Evolutionary conservation across 768 basidiomycete genomes (phyloP), one percentile per base, ranked within the genome.

Genomic region (Russula virescens): DNA sequence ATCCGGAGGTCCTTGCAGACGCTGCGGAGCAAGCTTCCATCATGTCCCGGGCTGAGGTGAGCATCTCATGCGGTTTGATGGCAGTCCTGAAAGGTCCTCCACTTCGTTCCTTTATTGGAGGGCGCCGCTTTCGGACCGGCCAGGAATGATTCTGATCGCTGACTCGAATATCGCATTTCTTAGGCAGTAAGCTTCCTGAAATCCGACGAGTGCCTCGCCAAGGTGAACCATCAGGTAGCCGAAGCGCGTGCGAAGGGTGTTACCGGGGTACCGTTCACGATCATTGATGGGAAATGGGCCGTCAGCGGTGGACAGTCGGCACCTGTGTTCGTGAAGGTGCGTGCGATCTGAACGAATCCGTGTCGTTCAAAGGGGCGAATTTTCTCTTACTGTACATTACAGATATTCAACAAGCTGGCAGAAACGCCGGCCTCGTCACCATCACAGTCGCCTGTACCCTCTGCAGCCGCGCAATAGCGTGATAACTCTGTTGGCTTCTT

Each of bases 251-350:
- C 76, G 46, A 81, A 84, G 60, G 89, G 89, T 19, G 82, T 93
- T 55, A 84, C 82, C 6, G 89, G 90, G 43, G 88, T 93, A 3
- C 91, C 91, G 9, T 83, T 90, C 76, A 86, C 84, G 28, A 82
- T 92, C 68, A 86, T 92, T 67, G 84, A 91, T 71, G 81, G 83
- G 14, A 86, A 85, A 70, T 92, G 87, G 85, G 88, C 85, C 6
- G 80, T 91, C 28, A 84, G 81, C 54, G 89, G 89, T 10, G 85
- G 85, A 11, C 89, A 91, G 73, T 81, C 82, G 5, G 79, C 84
- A 48, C 88, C 89, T 46, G 83, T 85, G 3, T 91, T 83, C 69
- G 75, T 85, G 35, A 83, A 86, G 78, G 88, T 86, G 62, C 68
- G 79, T 68, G 19, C 5, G 40, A 6, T 51, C 35, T 26, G 55